Percentiles rank a stretch among this genome's conserved stretches.
Evolutionary conservation across 768 basidiomycete species (phyloP).

Genomic region (Suillus hirtellus): DNA sequence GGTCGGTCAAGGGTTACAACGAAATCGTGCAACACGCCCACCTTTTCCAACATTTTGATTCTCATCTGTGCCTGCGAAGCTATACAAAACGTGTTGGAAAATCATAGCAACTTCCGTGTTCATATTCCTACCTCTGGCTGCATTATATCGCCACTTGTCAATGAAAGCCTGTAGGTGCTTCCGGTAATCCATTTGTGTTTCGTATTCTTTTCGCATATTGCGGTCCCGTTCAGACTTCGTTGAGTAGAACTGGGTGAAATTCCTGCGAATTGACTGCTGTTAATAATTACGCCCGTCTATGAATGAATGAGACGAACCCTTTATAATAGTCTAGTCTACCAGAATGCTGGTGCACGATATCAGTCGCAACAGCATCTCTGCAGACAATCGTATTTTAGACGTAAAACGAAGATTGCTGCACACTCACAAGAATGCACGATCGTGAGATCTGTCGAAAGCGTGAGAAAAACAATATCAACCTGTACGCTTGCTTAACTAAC

Average conservation of each 20-base stretch:
- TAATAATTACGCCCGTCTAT: slow-evolving; percentile 5
- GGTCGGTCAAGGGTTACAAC: background rate
- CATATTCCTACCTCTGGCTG: slow-evolving; percentile 69
- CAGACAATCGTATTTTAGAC: slow-evolving; percentile 7
- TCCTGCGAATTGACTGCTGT: slow-evolving; percentile 45
- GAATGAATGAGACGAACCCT: slow-evolving; percentile 52
- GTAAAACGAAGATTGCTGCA: background rate
- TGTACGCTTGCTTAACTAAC: slow-evolving; percentile 42
- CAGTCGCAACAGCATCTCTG: slow-evolving; percentile 94
- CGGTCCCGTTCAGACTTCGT: slow-evolving; percentile 95
- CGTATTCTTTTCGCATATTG: slow-evolving; percentile 92
- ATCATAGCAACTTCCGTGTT: background rate
- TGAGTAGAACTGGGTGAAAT: slow-evolving; percentile 98
- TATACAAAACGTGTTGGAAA: slow-evolving; percentile 27
- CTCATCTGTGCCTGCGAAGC: slow-evolving; percentile 88
- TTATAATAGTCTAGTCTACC: slow-evolving; percentile 96
- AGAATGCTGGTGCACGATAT: slow-evolving; percentile 96
- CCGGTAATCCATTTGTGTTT: slow-evolving; percentile 92
- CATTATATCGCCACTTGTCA: slow-evolving; percentile 97
- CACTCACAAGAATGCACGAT: slow-evolving; percentile 88
- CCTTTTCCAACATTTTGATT: slow-evolving; percentile 78
- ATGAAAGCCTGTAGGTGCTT: slow-evolving; percentile 97
- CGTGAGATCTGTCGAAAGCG: slow-evolving; percentile 72
- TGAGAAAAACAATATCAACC: slow-evolving; percentile 12
- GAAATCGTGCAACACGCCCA: slow-evolving; percentile 20